Evolutionary conservation across 2,329 filamentous ascomycete genomes (phyloP).

Genomic region (Ophiosphaerella korrae): DNA sequence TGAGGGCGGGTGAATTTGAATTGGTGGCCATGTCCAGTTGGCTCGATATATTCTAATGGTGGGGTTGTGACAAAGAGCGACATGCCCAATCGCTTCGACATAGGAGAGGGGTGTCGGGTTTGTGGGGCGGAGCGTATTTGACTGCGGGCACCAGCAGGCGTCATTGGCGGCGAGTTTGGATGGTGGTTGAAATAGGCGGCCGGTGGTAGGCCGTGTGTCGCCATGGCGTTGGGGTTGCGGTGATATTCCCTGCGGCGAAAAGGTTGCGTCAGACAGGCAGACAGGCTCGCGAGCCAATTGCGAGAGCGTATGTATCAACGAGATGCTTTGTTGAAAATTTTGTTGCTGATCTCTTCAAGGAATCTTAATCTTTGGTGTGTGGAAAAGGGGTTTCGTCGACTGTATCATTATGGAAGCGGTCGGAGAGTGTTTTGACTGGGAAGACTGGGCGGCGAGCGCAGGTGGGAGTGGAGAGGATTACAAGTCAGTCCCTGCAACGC

Average conservation of each 20-base stretch:
- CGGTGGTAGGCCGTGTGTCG: conserved; percentile 36
- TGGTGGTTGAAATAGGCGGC: conserved; percentile 37
- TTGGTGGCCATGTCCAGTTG: conserved; percentile 40
- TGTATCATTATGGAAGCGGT: conserved; percentile 49
- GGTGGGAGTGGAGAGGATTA: conserved; percentile 43
- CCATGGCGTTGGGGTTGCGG: conserved; percentile 35
- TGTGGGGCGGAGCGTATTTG: conserved; percentile 36
- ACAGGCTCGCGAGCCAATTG: conserved; percentile 29
- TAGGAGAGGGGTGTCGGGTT: conserved; percentile 39
- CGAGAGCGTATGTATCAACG: conserved; percentile 37
- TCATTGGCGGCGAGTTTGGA: conserved; percentile 46
- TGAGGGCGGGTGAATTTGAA: conserved; percentile 46
- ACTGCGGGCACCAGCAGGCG: conserved; percentile 32
- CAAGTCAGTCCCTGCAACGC: conserved; percentile 47
- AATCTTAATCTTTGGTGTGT: conserved; percentile 38
- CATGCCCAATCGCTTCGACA: conserved; percentile 41
- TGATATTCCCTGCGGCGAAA: conserved; percentile 30
- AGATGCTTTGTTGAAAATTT: conserved; percentile 15
- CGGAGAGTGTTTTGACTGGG: conserved; percentile 35
- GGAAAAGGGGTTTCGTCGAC: conserved; percentile 44
- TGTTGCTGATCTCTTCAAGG: conserved; percentile 33
- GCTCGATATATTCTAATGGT: conserved; percentile 45
- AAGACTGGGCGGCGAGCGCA: conserved; percentile 40
- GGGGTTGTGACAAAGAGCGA: conserved; percentile 41
- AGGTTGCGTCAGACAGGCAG: conserved; percentile 36